A percentile compares a stretch with the other conserved stretches of the same genome.
Conservation (phyloP, 2,329 filamentous ascomycete genomes). For the Neonectria coccinea region DNA sequence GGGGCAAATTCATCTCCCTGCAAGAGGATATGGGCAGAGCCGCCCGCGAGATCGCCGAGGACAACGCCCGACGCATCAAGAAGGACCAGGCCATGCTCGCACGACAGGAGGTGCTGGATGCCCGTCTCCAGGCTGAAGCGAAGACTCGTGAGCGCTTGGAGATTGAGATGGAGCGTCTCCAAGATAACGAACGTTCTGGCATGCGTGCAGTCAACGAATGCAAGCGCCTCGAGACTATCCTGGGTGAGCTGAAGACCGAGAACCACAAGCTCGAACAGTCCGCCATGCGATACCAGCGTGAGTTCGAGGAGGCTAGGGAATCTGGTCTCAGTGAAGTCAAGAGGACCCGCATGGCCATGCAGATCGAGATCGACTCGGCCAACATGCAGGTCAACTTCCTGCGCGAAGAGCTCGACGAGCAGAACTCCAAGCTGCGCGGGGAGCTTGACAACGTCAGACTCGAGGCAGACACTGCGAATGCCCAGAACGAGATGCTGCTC, state of each 20-base stretch:
- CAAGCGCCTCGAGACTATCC: conserved; percentile 67
- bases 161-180: conserved; percentile 73
- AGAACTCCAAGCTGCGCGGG: conserved; percentile 76
- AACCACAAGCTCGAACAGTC: conserved; percentile 79
- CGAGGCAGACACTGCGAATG: conserved; percentile 84
- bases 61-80: conserved; percentile 82
- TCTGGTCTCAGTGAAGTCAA: conserved; percentile 83
- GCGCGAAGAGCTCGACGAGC: conserved; percentile 83
- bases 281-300: conserved; percentile 78
- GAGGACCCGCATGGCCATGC: conserved; percentile 81
- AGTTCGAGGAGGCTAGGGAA: conserved; percentile 86
- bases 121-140: conserved; percentile 79
- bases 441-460: conserved; percentile 83
- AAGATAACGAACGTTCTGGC: conserved; percentile 72
- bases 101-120: conserved; percentile 82
- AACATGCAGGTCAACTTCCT: conserved; percentile 88
- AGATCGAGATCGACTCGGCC: conserved; percentile 83
- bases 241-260: conserved; percentile 71
- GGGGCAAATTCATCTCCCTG: conserved; percentile 83
- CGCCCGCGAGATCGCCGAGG: conserved; percentile 82
- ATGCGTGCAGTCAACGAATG: conserved; percentile 73
- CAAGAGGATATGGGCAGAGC: conserved; percentile 89
- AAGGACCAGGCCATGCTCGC: conserved; percentile 84
- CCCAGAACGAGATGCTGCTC: conserved; percentile 84
- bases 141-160: conserved; percentile 76